Evolutionary conservation across 2,329 filamentous ascomycete genomes (phyloP).

Genomic region (Nemania abortiva): DNA sequence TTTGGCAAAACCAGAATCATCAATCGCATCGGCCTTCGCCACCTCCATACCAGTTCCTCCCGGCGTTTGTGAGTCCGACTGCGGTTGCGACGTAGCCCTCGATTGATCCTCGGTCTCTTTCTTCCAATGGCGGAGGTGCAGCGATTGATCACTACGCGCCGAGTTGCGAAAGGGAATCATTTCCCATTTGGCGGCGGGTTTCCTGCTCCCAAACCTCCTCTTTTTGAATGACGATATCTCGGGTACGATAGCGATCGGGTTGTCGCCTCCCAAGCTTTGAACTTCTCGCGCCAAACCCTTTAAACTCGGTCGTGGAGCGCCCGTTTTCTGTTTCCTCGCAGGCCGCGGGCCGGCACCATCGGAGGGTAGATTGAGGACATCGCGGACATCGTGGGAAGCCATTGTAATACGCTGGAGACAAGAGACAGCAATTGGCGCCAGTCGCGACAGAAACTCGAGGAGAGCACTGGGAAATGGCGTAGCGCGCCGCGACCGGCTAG

Average conservation of each 20-base stretch:
- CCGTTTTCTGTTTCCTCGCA: conserved; percentile 80
- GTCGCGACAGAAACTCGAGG: conserved; percentile 2
- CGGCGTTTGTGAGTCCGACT: conserved; percentile 41
- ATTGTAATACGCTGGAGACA: conserved; percentile 58
- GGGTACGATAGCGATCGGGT: conserved; percentile 75
- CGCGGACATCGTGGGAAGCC: conserved; percentile 84
- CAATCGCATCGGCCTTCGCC: conserved; percentile 56
- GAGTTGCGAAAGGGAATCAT: conserved; percentile 80
- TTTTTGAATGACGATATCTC: conserved; percentile 71
- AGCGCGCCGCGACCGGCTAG: background rate
- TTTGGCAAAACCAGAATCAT: conserved; percentile 80
- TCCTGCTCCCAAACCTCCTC: conserved; percentile 65
- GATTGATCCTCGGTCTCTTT: conserved; percentile 65
- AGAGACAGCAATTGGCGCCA: conserved; percentile 3
- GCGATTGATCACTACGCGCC: conserved; percentile 74
- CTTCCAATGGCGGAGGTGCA: conserved; percentile 85
- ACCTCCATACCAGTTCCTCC: conserved; percentile 55
- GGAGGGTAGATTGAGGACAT: conserved; percentile 84
- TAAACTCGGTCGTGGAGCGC: conserved; percentile 69
- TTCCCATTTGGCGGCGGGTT: conserved; percentile 73
- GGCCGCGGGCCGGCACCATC: conserved; percentile 67
- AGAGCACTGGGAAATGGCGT: background rate
- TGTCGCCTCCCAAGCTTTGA: conserved; percentile 73
- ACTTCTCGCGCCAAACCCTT: conserved; percentile 75
- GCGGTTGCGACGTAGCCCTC: conserved; percentile 44